phyloP scores from a whole-genome alignment of 2,329 filamentous ascomycete species.

The Pseudocercospora pini-densiflorae region DNA sequence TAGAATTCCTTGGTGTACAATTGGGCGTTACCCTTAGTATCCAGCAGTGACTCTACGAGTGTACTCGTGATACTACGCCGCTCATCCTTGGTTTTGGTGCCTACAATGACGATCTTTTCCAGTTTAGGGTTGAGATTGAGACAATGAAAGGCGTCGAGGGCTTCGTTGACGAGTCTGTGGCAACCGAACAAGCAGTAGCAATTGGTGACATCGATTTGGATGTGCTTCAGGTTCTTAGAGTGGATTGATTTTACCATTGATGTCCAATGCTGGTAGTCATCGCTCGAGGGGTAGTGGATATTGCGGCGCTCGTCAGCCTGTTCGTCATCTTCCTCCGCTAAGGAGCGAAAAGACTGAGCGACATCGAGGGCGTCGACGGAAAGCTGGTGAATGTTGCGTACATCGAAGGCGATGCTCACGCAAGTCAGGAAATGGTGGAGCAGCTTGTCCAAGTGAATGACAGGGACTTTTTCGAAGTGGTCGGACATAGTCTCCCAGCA shows the following conservation, averaged over 20 bases:
- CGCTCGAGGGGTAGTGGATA: not conserved
- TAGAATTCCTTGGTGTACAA: not conserved
- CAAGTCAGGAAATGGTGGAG: not conserved
- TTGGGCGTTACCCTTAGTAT: not conserved
- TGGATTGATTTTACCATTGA: not conserved
- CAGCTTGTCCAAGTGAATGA: not conserved
- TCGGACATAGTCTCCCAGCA: too few species aligned
- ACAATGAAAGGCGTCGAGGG: not conserved
- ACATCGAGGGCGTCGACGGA: not conserved
- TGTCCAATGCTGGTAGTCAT: not conserved
- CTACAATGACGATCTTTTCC: not conserved
- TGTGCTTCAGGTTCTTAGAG: not conserved
- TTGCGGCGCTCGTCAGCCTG: not conserved
- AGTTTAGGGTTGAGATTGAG: not conserved
- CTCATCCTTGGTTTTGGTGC: not conserved
- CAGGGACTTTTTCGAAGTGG: not conserved
- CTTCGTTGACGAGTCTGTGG: not conserved
- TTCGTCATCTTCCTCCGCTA: not conserved
- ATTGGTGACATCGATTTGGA: conserved; percentile 1
- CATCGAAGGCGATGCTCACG: not conserved
- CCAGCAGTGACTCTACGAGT: not conserved
- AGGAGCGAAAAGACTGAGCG: not conserved
- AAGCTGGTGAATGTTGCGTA: not conserved
- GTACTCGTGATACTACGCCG: not conserved
- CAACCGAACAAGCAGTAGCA: not conserved